Evolutionary conservation across 306 rosid species (phyloP).

Genomic region (Vigna reflexopilosa): DNA sequence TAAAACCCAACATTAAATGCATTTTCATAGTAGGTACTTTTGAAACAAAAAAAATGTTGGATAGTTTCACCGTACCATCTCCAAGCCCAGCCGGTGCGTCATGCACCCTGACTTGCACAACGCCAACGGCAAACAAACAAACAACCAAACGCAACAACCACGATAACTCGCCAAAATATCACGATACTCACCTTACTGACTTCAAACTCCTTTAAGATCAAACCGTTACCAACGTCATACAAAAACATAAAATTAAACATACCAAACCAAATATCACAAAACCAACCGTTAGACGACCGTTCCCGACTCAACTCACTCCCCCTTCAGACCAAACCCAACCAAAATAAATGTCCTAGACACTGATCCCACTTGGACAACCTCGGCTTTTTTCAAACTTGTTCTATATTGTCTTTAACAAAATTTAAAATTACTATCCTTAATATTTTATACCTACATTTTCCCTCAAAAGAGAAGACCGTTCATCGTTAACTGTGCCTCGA

Average conservation of each 20-base stretch:
- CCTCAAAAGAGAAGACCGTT: constrained; percentile 70
- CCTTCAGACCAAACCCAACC: not conserved
- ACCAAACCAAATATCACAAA: not conserved
- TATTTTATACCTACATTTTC: not conserved
- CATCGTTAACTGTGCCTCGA: constrained; percentile 67
- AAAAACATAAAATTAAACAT: not conserved
- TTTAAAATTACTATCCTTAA: not conserved
- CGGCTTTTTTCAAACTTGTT: constrained; percentile 19
- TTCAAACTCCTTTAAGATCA: constrained; percentile 14
- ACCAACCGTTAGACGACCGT: constrained; percentile 39
- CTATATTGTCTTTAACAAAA: not conserved
- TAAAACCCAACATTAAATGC: not conserved
- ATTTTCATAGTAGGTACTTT: too few species aligned
- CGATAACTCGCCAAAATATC: constrained; percentile 30
- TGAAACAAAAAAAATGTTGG: too few species aligned
- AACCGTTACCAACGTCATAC: constrained; percentile 37
- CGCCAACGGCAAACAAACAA: constrained; percentile 44
- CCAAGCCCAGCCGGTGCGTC: too few species aligned
- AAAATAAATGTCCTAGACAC: not conserved
- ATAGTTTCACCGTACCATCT: too few species aligned
- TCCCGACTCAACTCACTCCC: not conserved
- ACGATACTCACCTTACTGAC: not conserved
- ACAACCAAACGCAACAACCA: constrained; percentile 13
- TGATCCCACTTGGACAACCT: constrained; percentile 6
- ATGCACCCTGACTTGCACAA: constrained; percentile 7